Base-by-base conservation (phyloP, 176 grass and related monocot species). In the Eleusine indica region DNA sequence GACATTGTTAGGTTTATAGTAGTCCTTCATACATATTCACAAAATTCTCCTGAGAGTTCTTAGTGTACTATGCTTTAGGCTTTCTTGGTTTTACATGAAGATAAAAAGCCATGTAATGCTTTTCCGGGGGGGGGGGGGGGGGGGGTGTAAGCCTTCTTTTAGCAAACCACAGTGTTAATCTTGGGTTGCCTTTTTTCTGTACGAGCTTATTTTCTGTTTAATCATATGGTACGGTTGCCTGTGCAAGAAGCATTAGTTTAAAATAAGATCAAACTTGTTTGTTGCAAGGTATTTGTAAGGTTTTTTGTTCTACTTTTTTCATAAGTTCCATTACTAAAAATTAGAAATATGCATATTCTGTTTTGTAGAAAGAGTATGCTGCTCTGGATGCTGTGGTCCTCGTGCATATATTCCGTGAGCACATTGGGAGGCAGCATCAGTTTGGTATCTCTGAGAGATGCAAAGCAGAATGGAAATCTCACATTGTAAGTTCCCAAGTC, bases 301-400 rank as follows among this genome's bases (percentile, higher is more conserved):
- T 22, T 19, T 15, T 7, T 1, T 69, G 37, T 68, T 64, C 61
- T 64, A 11, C 29, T 3, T 44, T 43, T 64, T 64, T 66, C 16
- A 48, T 35, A 70, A 38, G n/a, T 48, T 8, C 5, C 46, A 37
- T 29, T 7, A 15, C 68, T 79, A 68, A 86, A 78, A 73, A 32
- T 91, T 37, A 53, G 21, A 68, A 3, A 39, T 43, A 12, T 13
- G 0, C 16, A 68, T 84, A 47, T 41, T 48, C 56, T 58, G 15
- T 67, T 77, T 68, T 93, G 69, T 77, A 98, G 96, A 95, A 89
- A 91, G 93, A 95, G 79, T 98, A 98, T 87, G 96, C 96, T 9
- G 96, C 93, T 66, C 90, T 98, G 76, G 96, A 95, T 71, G 93
- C 96, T 19, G 96, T 39, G 43, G 96, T 95, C 72, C 88, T 98